Evolutionary conservation across 352 stramenopile genomes (phyloP).

Genomic region (Pythium aristosporum): DNA sequence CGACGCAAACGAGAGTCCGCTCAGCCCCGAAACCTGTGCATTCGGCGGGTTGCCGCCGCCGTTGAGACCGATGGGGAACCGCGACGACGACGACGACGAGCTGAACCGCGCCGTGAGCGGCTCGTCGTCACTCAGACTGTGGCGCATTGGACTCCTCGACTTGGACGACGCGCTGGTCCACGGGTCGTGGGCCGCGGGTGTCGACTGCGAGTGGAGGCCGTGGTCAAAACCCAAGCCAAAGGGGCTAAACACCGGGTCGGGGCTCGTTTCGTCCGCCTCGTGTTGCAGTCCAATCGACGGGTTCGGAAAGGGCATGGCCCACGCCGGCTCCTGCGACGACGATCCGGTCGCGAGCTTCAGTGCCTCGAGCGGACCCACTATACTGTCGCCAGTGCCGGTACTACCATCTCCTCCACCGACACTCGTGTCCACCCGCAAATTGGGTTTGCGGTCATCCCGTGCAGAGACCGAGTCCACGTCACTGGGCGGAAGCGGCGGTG

Average conservation of each 20-base stretch:
- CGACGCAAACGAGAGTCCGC: slow-evolving; percentile 63
- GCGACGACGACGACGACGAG: slow-evolving; percentile 2
- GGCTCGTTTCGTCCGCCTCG: slow-evolving; percentile 37
- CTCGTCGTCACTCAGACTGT: neutral
- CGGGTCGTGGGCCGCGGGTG: slow-evolving; percentile 10
- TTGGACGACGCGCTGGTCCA: slow-evolving; percentile 14
- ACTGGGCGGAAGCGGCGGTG: neutral
- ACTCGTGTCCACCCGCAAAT: slow-evolving; percentile 51
- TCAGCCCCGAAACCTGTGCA: neutral
- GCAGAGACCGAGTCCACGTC: slow-evolving; percentile 8
- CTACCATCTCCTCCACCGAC: neutral
- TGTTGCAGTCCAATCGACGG: slow-evolving; percentile 33
- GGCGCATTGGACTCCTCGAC: neutral
- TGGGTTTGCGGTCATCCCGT: slow-evolving; percentile 32
- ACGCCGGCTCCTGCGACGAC: slow-evolving; percentile 59
- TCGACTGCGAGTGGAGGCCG: slow-evolving; percentile 36
- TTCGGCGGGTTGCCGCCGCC: neutral
- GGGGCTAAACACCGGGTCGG: slow-evolving; percentile 54
- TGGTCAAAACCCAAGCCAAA: slow-evolving; percentile 76
- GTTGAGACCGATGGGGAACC: slow-evolving; percentile 9
- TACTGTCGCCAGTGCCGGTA: slow-evolving; percentile 14
- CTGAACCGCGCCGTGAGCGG: slow-evolving; percentile 1
- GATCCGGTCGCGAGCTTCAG: slow-evolving; percentile 67
- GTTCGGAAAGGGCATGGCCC: slow-evolving; percentile 68
- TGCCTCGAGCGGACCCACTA: slow-evolving; percentile 64